A percentile compares a stretch with the other conserved stretches of the same genome.
phyloP scores from a whole-genome alignment of 1,284 basidiomycete species.

The Leucoagaricus sp. region DNA sequence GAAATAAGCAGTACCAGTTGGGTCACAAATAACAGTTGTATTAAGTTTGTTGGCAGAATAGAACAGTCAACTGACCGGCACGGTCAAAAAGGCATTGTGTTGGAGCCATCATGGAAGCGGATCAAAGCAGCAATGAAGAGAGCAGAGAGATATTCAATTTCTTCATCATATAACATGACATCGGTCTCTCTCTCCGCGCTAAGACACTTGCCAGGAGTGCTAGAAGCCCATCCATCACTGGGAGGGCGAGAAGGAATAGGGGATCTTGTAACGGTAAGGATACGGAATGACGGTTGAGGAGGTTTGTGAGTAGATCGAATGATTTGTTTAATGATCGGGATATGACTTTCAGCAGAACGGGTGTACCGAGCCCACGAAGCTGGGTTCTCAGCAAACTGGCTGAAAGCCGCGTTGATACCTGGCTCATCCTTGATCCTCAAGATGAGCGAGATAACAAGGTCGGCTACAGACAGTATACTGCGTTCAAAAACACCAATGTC shows the following conservation, averaged over 20 bases:
- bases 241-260: not conserved
- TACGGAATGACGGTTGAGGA: not conserved
- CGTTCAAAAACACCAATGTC: not conserved
- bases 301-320: not conserved
- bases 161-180: not conserved
- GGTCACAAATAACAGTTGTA: no score
- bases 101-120: not conserved
- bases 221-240: not conserved
- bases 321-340: not conserved
- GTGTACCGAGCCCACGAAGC: not conserved
- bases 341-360: not conserved
- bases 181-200: no score
- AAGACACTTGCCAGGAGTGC: not conserved
- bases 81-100: no score
- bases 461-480: not conserved
- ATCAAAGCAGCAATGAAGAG: conserved; percentile 3
- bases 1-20: no score
- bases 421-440: not conserved
- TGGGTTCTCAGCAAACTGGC: not conserved
- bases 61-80: no score
- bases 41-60: no score
- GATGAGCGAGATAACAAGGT: not conserved
- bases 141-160: conserved; percentile 3
- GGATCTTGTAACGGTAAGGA: not conserved
- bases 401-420: not conserved